Percentiles rank a stretch among this genome's conserved stretches.
phyloP scores from a whole-genome alignment of 805 yeast species.

The Yamadazyma phyllophila region DNA sequence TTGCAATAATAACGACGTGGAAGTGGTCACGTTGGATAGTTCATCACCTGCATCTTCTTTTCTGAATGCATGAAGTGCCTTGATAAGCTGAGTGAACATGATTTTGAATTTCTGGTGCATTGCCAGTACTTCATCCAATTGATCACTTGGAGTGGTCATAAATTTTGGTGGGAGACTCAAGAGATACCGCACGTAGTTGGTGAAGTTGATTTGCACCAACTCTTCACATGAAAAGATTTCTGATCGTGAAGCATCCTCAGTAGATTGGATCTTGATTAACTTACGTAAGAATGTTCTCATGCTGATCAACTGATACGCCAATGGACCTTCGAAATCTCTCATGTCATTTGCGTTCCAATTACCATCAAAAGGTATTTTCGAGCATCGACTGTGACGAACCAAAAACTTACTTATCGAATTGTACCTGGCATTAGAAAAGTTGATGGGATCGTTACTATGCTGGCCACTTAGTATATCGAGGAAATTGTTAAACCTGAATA shows the following conservation, averaged over 20 bases:
- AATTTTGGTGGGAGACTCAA: conserved; percentile 27
- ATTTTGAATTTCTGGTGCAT: conserved; percentile 29
- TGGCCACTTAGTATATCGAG: conserved; percentile 29
- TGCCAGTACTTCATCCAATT: conserved; percentile 20
- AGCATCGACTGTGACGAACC: conserved; percentile 16
- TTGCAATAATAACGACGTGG: conserved; percentile 25
- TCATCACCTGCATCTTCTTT: conserved; percentile 29
- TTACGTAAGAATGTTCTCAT: conserved; percentile 27
- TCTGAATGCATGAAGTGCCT: conserved; percentile 23
- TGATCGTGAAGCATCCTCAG: conserved; percentile 4
- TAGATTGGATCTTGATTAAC: conserved; percentile 18
- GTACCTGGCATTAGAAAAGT: conserved; percentile 27
- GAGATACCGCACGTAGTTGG: conserved; percentile 35
- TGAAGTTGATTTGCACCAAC: conserved; percentile 36
- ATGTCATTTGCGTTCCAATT: conserved; percentile 20
- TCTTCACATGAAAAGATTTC: conserved; percentile 28
- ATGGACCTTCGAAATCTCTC: conserved; percentile 26
- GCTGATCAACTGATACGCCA: conserved; percentile 28
- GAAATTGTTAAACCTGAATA: conserved; percentile 30
- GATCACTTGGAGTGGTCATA: conserved; percentile 11
- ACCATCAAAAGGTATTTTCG: conserved; percentile 17
- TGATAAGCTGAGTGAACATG: conserved; percentile 25
- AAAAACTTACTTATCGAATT: conserved; percentile 16
- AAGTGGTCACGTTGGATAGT: conserved; percentile 12
- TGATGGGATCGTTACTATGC: conserved; percentile 36